These are phyloP conservation scores for Apiotrichum siamense DNA, from an alignment of 1,284 basidiomycete species.

Conservation along the genomic window DNA sequence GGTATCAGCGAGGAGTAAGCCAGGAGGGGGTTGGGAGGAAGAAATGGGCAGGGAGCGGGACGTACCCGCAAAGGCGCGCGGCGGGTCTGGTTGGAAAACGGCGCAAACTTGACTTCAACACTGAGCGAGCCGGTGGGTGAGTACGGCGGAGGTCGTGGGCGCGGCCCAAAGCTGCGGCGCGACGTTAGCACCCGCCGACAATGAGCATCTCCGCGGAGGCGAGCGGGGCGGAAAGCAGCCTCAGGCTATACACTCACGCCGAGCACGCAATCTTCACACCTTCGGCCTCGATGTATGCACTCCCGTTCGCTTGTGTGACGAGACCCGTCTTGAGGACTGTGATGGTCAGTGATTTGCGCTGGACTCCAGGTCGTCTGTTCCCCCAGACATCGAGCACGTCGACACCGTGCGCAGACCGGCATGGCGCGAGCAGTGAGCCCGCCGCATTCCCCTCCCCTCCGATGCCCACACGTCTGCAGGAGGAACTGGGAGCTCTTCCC, in stretches of 20 bases:
- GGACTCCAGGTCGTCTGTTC: no score
- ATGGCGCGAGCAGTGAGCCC: background rate
- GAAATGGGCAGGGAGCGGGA: no score
- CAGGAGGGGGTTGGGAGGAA: no score
- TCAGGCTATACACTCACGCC: conserved; percentile 58
- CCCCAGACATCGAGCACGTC: no score
- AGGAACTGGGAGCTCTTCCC: background rate
- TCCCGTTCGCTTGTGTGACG: conserved; percentile 88
- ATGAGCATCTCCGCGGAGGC: no score
- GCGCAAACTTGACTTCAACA: conserved; percentile 93
- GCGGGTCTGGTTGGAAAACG: conserved; percentile 73
- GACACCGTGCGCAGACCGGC: background rate
- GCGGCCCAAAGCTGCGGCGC: conserved; percentile 81
- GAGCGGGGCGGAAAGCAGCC: no score
- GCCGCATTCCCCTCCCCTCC: background rate
- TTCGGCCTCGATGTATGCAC: conserved; percentile 84
- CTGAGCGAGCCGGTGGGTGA: conserved; percentile 82
- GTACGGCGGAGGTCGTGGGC: conserved; percentile 60
- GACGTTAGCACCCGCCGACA: background rate
- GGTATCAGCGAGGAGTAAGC: background rate
- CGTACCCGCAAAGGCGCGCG: conserved; percentile 79
- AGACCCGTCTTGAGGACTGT: conserved; percentile 87
- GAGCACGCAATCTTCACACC: conserved; percentile 87
- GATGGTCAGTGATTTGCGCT: conserved; percentile 12
- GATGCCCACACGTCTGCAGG: background rate